A percentile compares a stretch with the other conserved stretches of the same genome.
These are phyloP conservation scores for Sarocladiaceae sp. DNA, from an alignment of 2,329 filamentous ascomycete genomes.

Conservation along the genomic window DNA sequence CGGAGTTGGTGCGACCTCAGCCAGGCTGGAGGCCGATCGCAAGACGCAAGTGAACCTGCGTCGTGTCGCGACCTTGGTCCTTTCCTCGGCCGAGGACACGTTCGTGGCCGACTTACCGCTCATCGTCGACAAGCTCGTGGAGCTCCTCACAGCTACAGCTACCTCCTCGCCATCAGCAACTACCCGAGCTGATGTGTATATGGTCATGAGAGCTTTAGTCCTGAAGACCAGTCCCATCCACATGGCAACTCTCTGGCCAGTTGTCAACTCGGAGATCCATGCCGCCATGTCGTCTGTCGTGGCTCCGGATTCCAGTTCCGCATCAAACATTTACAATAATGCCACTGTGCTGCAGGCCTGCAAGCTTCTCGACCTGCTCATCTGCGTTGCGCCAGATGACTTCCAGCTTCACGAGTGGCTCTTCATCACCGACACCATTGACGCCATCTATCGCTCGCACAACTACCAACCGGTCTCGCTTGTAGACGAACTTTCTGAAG, in stretches of 20 bases:
- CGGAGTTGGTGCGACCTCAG: constrained; percentile 92
- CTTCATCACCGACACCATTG: constrained; percentile 93
- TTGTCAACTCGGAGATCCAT: constrained; percentile 81
- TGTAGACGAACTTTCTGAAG: constrained; percentile 77
- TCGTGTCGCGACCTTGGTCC: constrained; percentile 70
- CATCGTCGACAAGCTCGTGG: constrained; percentile 77
- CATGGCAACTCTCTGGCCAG: constrained; percentile 80
- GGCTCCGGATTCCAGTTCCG: constrained; percentile 54
- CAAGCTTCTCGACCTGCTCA: constrained; percentile 85
- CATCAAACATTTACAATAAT: constrained; percentile 69
- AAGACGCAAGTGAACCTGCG: constrained; percentile 87
- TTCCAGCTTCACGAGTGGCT: constrained; percentile 99
- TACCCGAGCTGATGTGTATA: constrained; percentile 82
- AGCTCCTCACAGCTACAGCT: constrained; percentile 75
- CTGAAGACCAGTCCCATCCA: constrained; percentile 75
- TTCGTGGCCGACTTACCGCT: constrained; percentile 69
- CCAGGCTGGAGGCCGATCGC: constrained; percentile 88
- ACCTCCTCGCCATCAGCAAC: constrained; percentile 88
- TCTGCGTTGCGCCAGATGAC: constrained; percentile 83
- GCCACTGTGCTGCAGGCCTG: constrained; percentile 79
- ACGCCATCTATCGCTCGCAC: constrained; percentile 79
- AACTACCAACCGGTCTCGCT: constrained; percentile 66
- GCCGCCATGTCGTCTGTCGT: constrained; percentile 70
- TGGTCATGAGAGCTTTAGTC: constrained; percentile 76
- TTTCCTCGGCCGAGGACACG: constrained; percentile 70